Base-by-base conservation (phyloP, 768 basidiomycete genomes). In the Leccinum aurantiacum region DNA sequence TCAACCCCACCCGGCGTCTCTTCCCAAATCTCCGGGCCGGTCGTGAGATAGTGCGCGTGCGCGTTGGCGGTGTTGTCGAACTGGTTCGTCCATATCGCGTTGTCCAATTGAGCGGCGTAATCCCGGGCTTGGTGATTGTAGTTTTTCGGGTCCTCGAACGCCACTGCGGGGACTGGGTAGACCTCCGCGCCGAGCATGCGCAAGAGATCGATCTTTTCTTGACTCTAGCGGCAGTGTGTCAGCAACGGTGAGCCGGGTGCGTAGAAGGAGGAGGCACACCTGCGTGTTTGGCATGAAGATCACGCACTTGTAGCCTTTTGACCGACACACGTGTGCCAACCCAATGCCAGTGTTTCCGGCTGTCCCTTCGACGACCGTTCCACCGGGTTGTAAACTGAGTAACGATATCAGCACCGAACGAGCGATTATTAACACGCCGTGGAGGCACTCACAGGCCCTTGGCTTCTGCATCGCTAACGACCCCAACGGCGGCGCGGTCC, bases 251-350 rank as follows among this genome's bases (percentile, higher is more conserved):
- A 25, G 24, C 7, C 19, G 24, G 1, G 24, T 25, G 13, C 24
- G 15, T 1, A 14, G 10, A 3, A 25, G 4, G 41, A 3, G 2
- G 47, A 6, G n/a, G 56, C 76, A 46, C 57, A 86, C 91, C 82
- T 97, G 91, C 4, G 89, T 93, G 73, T 97, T 80, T 31, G 96
- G 96, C 96, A 99, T 98, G 83, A 92, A 99, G 69, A 99, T 99
- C 10, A 99, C 96, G 74, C 97, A 98, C 72, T 88, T 91, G 80
- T 99, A 98, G 3, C 97, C 95, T 67, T 80, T 85, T 7, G 93
- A 84, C 64, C 97, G 80, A 76, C 97, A 98, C 56, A 98, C 95
- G 69, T 95, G 94, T 6, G 93, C 95, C 33, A 98, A 82, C 37
- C 95, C 95, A 58, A 97, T 97, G 44, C 95, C 96, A 8, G 96